These are phyloP conservation scores for Trichophyton benhamiae DNA, from an alignment of 2,329 filamentous ascomycete species.

Conservation along the genomic window DNA sequence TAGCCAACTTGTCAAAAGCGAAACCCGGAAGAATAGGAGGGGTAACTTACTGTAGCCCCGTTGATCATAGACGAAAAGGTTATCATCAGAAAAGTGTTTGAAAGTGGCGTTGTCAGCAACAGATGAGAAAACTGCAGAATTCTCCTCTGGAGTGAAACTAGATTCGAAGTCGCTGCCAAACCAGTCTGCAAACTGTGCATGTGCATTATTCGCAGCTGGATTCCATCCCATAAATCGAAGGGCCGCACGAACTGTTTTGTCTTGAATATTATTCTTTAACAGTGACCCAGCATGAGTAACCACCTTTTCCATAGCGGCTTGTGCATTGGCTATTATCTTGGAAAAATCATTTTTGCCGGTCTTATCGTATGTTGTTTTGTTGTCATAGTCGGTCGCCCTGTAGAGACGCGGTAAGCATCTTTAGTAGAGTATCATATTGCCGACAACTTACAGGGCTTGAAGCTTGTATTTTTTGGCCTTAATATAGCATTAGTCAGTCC, in stretches of 20 bases:
- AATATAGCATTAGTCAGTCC: not conserved
- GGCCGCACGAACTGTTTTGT: conserved; percentile 48
- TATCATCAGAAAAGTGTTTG: conserved; percentile 49
- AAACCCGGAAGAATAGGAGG: not conserved
- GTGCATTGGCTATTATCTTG: conserved; percentile 40
- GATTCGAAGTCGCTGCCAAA: conserved; percentile 49
- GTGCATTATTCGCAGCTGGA: conserved; percentile 41
- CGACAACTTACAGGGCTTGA: not conserved
- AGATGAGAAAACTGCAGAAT: conserved; percentile 45
- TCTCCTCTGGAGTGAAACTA: conserved; percentile 45
- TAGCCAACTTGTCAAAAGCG: not conserved
- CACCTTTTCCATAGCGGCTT: conserved; percentile 35
- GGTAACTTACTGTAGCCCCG: conserved; percentile 43
- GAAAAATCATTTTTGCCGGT: conserved; percentile 43
- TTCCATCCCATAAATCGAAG: conserved; percentile 52
- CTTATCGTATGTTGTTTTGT: conserved; percentile 49
- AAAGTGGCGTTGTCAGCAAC: conserved; percentile 49
- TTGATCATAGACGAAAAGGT: conserved; percentile 50
- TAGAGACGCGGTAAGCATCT: conserved; percentile 34
- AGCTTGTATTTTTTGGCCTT: conserved; percentile 44
- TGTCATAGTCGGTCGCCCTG: conserved; percentile 46
- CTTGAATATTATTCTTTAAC: conserved; percentile 49
- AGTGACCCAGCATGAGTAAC: conserved; percentile 45
- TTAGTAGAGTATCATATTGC: not conserved
- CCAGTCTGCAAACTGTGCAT: conserved; percentile 51